Percentiles rank a stretch among this genome's conserved stretches.
Conservation (phyloP, 768 basidiomycete genomes). For the Kwoniella dendrophila region DNA sequence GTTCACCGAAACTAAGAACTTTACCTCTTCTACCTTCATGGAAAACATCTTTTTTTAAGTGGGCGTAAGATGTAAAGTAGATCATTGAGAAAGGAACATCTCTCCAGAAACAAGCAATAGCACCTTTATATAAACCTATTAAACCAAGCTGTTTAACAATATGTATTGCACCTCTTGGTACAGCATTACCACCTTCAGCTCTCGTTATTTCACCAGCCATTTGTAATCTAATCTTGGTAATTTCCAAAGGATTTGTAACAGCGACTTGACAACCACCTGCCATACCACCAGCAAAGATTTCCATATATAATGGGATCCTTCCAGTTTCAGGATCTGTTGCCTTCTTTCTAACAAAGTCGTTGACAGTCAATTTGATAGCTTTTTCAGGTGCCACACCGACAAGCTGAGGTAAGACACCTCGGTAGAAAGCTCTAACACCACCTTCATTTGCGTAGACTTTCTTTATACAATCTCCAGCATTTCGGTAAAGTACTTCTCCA, state of each 20-base stretch:
- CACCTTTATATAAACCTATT: slow-evolving; percentile 88
- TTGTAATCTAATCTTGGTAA: slow-evolving; percentile 51
- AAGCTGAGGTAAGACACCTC: slow-evolving; percentile 91
- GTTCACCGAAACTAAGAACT: slow-evolving; percentile 85
- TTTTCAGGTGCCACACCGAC: slow-evolving; percentile 62
- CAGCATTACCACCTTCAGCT: slow-evolving; percentile 66
- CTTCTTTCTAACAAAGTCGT: slow-evolving; percentile 80
- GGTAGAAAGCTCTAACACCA: slow-evolving; percentile 78
- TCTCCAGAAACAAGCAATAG: slow-evolving; percentile 83
- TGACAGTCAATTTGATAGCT: slow-evolving; percentile 96
- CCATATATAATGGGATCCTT: slow-evolving; percentile 86
- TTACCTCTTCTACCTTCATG: slow-evolving; percentile 95
- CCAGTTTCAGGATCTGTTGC: slow-evolving; percentile 95
- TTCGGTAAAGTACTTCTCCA: slow-evolving; percentile 94
- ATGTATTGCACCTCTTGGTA: slow-evolving; percentile 82
- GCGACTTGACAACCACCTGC: slow-evolving; percentile 98
- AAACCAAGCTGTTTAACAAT: slow-evolving; percentile 91
- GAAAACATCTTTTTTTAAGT: slow-evolving; percentile 80
- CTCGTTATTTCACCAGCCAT: slow-evolving; percentile 83
- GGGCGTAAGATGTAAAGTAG: slow-evolving; percentile 67
- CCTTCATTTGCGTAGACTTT: slow-evolving; percentile 97
- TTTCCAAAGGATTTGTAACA: slow-evolving; percentile 86
- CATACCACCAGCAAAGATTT: slow-evolving; percentile 83
- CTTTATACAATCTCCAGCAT: slow-evolving; percentile 87
- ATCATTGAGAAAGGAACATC: slow-evolving; percentile 95